Evolutionary conservation across 495 filamentous ascomycete species (phyloP).

Genomic region (Podospora conica): DNA sequence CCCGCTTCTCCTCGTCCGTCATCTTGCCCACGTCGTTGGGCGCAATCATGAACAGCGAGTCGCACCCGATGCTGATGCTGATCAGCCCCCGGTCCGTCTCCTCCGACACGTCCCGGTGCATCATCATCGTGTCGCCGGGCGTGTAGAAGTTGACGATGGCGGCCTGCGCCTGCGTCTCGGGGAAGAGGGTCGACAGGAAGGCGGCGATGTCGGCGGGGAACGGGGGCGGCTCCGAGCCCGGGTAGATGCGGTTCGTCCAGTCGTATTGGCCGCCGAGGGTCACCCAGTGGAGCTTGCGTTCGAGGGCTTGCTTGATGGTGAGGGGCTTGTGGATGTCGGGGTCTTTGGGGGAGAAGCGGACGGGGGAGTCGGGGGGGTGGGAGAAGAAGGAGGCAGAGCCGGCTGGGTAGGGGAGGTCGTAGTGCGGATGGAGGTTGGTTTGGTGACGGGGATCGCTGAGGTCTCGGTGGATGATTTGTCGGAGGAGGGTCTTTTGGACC

Average conservation of each 20-base stretch:
- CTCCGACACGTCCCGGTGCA: slow-evolving; percentile 89
- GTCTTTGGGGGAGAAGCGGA: slow-evolving; percentile 59
- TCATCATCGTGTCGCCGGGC: slow-evolving; percentile 77
- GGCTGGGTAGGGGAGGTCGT: slow-evolving; percentile 63
- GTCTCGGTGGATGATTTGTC: slow-evolving; percentile 69
- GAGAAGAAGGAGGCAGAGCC: slow-evolving; percentile 41
- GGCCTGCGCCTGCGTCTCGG: slow-evolving; percentile 68
- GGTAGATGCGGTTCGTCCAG: slow-evolving; percentile 82
- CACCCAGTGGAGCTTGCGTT: slow-evolving; percentile 81
- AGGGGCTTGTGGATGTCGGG: slow-evolving; percentile 62
- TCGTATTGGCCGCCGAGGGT: slow-evolving; percentile 93
- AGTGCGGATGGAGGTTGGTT: slow-evolving; percentile 84
- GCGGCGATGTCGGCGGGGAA: slow-evolving; percentile 69
- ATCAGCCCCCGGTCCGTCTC: slow-evolving; percentile 66
- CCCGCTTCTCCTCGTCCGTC: slow-evolving; percentile 24
- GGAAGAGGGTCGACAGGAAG: slow-evolving; percentile 61
- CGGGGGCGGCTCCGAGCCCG: slow-evolving; percentile 52
- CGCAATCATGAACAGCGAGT: slow-evolving; percentile 70
- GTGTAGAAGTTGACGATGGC: slow-evolving; percentile 90
- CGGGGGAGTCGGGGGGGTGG: slow-evolving; percentile 28
- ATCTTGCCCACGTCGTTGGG: slow-evolving; percentile 36
- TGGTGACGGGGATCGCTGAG: slow-evolving; percentile 66
- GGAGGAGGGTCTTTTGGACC: slow-evolving; percentile 62
- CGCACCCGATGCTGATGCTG: slow-evolving; percentile 82
- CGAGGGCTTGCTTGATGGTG: slow-evolving; percentile 55